Conservation (phyloP, 352 stramenopile species). For the Plasmopara muralis region DNA sequence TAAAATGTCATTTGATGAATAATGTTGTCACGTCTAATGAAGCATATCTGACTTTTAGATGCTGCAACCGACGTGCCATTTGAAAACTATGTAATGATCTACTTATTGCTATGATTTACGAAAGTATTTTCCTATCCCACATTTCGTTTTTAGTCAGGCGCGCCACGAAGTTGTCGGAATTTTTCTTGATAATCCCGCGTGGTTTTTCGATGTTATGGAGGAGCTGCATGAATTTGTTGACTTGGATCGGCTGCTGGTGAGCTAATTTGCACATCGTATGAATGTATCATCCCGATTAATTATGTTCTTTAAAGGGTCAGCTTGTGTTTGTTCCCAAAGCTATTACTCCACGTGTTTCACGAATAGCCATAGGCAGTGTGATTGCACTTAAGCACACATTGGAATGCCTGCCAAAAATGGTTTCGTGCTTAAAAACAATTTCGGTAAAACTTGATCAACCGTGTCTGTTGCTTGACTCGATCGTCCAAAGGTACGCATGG, state of each 20-base stretch:
- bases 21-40: background rate
- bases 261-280: conserved; percentile 1
- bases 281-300: background rate
- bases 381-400: conserved; percentile 83
- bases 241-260: conserved; percentile 67
- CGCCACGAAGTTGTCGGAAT: conserved; percentile 67
- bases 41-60: conserved; percentile 37
- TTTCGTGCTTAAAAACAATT: conserved; percentile 39
- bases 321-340: conserved; percentile 75
- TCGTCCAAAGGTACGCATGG: conserved; percentile 43
- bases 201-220: conserved; percentile 79
- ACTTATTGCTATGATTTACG: background rate
- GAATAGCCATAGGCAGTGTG: conserved; percentile 67
- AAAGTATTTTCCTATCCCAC: background rate
- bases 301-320: conserved; percentile 35
- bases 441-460: conserved; percentile 25
- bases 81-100: conserved; percentile 69
- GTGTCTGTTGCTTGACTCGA: conserved; percentile 49
- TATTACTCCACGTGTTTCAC: conserved; percentile 59
- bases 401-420: conserved; percentile 51
- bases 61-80: conserved; percentile 61
- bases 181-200: conserved; percentile 72
- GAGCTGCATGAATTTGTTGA: conserved; percentile 64
- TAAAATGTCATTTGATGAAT: background rate
- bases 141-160: conserved; percentile 28